Evolutionary conservation across 2,329 filamentous ascomycete genomes (phyloP), one percentile per base, ranked within the genome.

Genomic region (Beauveria australis): DNA sequence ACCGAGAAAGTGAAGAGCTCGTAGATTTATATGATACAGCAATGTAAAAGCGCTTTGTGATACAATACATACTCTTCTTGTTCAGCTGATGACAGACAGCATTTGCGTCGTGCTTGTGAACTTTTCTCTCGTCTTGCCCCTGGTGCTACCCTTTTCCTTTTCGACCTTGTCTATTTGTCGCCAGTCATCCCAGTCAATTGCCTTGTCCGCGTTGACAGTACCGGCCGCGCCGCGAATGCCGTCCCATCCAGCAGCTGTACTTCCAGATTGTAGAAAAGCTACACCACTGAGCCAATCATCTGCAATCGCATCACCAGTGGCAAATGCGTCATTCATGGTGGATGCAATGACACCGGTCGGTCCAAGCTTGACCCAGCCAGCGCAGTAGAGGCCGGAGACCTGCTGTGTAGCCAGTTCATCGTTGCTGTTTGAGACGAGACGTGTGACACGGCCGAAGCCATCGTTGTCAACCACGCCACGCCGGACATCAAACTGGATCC

Each of bases 341-440:
- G 88, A 92, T 1, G 93, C 93, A 71, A 99, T 99, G 3, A 97
- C 92, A 2, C 94, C 94, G 0, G 92, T 97, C 0, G 94, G 93
- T 0, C 94, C 94, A 41, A 89, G 84, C 76, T 97, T 97, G 10
- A 97, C 92, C 94, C 94, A 99, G 0, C 94, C 94, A 18, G 93
- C 89, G 65, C 92, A 96, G 75, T 99, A 99, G 30, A 96, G 74
- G 0, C 93, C 91, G 0, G 87, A 84, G 69, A 65, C 77, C 68
- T 63, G 80, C 74, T 65, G 77, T 67, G 57, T 79, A 67, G 62
- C 72, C 65, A 66, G 72, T 64, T 70, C 63, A 64, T 70, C 66
- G 19, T 63, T 44, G 56, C 67, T 47, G 63, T 67, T 62, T 61
- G 69, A 67, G 14, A 65, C 73, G 67, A 66, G 77, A 68, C 67